These are phyloP conservation scores for Peterozyma xylosa DNA, from an alignment of 805 yeast genomes.

Conservation along the genomic window DNA sequence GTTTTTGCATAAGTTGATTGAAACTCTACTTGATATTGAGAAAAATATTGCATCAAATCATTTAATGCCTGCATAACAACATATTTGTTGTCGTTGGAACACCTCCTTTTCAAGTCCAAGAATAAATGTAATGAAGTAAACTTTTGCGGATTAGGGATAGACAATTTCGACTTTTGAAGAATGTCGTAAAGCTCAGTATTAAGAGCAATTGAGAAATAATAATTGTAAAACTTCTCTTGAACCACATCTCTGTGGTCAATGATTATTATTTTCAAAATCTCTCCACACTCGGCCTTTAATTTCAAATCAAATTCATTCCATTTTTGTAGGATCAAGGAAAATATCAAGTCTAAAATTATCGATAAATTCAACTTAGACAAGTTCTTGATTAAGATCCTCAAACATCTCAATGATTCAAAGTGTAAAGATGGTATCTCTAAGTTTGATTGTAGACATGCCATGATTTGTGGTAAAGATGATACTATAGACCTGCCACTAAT, in stretches of 20 bases:
- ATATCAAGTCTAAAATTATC: conserved; percentile 64
- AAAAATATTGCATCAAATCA: conserved; percentile 50
- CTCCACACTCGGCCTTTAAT: conserved; percentile 43
- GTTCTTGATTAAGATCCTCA: conserved; percentile 54
- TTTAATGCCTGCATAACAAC: conserved; percentile 66
- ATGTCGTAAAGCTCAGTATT: conserved; percentile 27
- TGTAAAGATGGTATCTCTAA: conserved; percentile 57
- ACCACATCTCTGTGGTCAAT: conserved; percentile 25
- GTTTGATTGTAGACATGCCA: conserved; percentile 78
- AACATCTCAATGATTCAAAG: conserved; percentile 54
- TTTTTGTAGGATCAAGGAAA: conserved; percentile 66
- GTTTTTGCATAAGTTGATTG: conserved; percentile 35
- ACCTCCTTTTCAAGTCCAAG: conserved; percentile 46
- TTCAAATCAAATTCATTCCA: conserved; percentile 45
- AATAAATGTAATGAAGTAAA: conserved; percentile 23
- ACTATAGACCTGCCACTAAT: conserved; percentile 46
- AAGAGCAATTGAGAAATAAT: conserved; percentile 46
- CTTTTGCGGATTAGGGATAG: conserved; percentile 5
- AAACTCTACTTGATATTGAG: conserved; percentile 41
- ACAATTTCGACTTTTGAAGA: conserved; percentile 16
- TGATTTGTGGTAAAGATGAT: conserved; percentile 75
- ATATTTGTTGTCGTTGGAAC: conserved; percentile 56
- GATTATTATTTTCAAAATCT: conserved; percentile 33
- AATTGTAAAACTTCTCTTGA: conserved; percentile 36
- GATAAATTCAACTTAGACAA: conserved; percentile 50